Conservation (phyloP, 164 flowering plant species). For the Annona cherimola region DNA sequence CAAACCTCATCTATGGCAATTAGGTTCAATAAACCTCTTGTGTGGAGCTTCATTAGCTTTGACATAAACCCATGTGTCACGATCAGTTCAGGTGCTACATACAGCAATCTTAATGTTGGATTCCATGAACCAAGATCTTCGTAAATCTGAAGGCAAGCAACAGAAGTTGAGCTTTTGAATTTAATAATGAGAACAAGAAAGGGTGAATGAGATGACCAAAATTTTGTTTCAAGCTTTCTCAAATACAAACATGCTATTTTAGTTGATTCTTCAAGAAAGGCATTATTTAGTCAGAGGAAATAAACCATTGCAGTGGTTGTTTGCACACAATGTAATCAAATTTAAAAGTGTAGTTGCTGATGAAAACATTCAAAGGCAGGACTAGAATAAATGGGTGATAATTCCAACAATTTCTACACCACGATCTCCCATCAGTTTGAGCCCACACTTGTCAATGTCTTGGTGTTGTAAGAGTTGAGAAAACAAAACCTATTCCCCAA, state of each 20-base stretch:
- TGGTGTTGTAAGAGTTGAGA: too few species aligned
- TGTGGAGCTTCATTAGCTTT: slow-evolving; percentile 61
- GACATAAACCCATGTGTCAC: slow-evolving; percentile 76
- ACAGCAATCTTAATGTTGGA: slow-evolving; percentile 69
- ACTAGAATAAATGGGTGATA: too few species aligned
- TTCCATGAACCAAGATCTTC: slow-evolving; percentile 79
- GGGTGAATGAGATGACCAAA: not conserved
- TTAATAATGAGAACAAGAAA: not conserved
- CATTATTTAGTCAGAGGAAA: too few species aligned
- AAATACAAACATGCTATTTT: not conserved
- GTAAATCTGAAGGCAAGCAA: slow-evolving; percentile 41
- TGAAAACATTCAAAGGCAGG: too few species aligned
- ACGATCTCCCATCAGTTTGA: too few species aligned
- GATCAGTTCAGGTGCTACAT: slow-evolving; percentile 90
- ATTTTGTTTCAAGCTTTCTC: not conserved
- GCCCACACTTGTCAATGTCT: too few species aligned
- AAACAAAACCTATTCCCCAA: too few species aligned
- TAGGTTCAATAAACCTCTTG: slow-evolving; percentile 71
- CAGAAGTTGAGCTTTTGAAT: not conserved
- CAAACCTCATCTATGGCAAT: slow-evolving; percentile 92
- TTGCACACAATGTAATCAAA: too few species aligned
- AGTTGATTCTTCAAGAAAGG: too few species aligned
- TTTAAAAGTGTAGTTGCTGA: too few species aligned
- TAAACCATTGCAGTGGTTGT: too few species aligned
- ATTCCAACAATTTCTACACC: too few species aligned